Evolutionary conservation across 352 stramenopile species (phyloP).

Genomic region (Phytopythium litorale): DNA sequence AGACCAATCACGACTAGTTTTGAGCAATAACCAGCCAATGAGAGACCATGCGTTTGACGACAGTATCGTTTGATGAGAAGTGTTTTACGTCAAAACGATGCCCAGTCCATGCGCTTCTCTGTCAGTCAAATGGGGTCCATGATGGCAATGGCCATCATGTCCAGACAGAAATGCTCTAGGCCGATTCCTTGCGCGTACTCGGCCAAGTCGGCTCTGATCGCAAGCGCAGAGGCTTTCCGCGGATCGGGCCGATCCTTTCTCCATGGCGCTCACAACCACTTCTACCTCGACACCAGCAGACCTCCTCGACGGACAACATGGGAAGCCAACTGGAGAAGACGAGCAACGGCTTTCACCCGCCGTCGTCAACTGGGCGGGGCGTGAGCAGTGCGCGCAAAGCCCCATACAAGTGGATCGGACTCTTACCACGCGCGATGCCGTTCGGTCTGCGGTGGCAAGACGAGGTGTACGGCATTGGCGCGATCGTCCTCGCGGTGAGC

Average conservation of each 20-base stretch:
- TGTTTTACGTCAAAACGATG: too few relatives aligned
- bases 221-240: neutral
- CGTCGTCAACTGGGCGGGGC: neutral
- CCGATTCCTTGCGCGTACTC: too few relatives aligned
- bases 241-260: neutral
- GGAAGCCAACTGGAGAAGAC: neutral
- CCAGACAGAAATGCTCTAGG: too few relatives aligned
- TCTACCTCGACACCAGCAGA: neutral
- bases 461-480: slow-evolving; percentile 5
- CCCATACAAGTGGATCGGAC: neutral
- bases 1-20: neutral
- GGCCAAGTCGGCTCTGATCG: too few relatives aligned
- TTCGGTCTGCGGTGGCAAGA: slow-evolving; percentile 7
- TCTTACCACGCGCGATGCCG: neutral
- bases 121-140: too few relatives aligned
- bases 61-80: too few relatives aligned
- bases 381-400: neutral
- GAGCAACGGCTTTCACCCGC: neutral
- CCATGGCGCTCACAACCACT: neutral
- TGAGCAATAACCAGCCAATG: neutral
- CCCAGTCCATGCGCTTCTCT: too few relatives aligned
- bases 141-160: too few relatives aligned
- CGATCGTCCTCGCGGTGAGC: slow-evolving; percentile 1
- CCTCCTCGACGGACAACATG: neutral
- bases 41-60: neutral